Base-by-base conservation (phyloP, 2,329 filamentous ascomycete genomes). In the Acrocalymma vagum region DNA sequence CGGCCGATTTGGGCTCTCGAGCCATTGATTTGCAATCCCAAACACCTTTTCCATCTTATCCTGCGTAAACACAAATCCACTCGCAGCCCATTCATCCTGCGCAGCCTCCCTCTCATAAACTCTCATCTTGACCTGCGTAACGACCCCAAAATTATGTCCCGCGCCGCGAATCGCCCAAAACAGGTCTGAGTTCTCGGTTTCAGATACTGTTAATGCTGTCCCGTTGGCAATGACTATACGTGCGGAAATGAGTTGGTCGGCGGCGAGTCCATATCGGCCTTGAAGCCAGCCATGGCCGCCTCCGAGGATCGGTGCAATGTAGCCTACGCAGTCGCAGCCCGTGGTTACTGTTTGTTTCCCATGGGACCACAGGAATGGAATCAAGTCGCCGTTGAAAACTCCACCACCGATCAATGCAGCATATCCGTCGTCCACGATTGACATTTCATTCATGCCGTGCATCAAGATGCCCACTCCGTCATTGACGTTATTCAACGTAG, bases 271-370 rank as follows among this genome's bases (percentile, higher is more conserved):
- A 31, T 81, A 70, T 13, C 69, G 64, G 1, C 79, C 77, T 33
- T 75, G 76, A 9, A 84, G 64, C 65, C 76, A 75, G 4, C 82
- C 80, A 48, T 80, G 81, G 0, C 82, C 82, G 17, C 81, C 81
- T 9, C 80, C 80, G 2, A 85, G 70, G 0, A 77, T 76, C 5
- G 84, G 70, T 0, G 78, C 81, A 2, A 80, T 78, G 10, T 84
- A 78, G 3, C 82, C 81, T 10, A 55, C 53, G 15, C 60, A 64
- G 23, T 53, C 59, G 26, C 56, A 62, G 9, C 38, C 48, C 2
- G 44, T 49, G 1, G 50, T 57, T 27, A 45, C 47, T 20, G 50
- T 48, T 35, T 51, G 41, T 31, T 69, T 69, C 10, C 63, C 62
- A 8, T 45, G 49, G 9, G 42, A 39, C 48, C 58, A 64, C 3